Percentiles rank a stretch among this genome's conserved stretches.
phyloP scores from a whole-genome alignment of 805 yeast species.

The Candida vartiovaarae region DNA sequence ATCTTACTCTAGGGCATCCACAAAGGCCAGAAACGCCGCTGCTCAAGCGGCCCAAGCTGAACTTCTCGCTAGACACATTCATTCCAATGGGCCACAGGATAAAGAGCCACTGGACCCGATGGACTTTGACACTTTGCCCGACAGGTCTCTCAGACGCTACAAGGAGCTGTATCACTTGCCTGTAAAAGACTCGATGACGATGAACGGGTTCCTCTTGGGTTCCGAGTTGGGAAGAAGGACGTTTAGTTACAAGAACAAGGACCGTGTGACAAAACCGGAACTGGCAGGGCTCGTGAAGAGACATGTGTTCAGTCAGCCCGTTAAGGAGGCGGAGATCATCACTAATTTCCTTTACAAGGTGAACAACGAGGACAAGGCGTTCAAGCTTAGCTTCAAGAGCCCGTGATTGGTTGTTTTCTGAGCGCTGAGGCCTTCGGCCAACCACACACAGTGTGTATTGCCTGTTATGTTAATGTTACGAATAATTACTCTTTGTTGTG shows the following conservation, averaged over 20 bases:
- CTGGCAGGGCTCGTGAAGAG: slow-evolving; percentile 54
- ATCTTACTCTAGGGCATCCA: slow-evolving; percentile 35
- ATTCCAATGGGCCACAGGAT: slow-evolving; percentile 68
- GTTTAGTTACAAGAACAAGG: slow-evolving; percentile 29
- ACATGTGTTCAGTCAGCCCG: slow-evolving; percentile 55
- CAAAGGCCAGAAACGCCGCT: slow-evolving; percentile 53
- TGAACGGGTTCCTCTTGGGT: slow-evolving; percentile 62
- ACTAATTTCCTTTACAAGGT: slow-evolving; percentile 86
- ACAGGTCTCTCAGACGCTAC: slow-evolving; percentile 62
- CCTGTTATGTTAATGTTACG: too few species aligned
- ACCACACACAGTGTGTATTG: too few species aligned
- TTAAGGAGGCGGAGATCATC: slow-evolving; percentile 78
- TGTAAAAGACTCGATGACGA: slow-evolving; percentile 53
- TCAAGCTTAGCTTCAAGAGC: slow-evolving; percentile 30
- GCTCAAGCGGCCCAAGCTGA: slow-evolving; percentile 68
- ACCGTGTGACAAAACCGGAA: slow-evolving; percentile 50
- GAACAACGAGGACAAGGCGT: slow-evolving; percentile 52
- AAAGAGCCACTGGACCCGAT: slow-evolving; percentile 45
- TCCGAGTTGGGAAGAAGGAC: slow-evolving; percentile 73
- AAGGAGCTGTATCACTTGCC: slow-evolving; percentile 50
- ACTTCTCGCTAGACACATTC: slow-evolving; percentile 56
- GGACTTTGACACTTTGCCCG: slow-evolving; percentile 62
- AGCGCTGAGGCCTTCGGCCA: too few species aligned
- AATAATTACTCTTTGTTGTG: too few species aligned
- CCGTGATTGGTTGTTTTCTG: slow-evolving; percentile 1